Percentiles rank a stretch among this genome's conserved stretches.
These are phyloP conservation scores for Myrica gale DNA, from an alignment of 306 rosid genomes.

Conservation along the genomic window DNA sequence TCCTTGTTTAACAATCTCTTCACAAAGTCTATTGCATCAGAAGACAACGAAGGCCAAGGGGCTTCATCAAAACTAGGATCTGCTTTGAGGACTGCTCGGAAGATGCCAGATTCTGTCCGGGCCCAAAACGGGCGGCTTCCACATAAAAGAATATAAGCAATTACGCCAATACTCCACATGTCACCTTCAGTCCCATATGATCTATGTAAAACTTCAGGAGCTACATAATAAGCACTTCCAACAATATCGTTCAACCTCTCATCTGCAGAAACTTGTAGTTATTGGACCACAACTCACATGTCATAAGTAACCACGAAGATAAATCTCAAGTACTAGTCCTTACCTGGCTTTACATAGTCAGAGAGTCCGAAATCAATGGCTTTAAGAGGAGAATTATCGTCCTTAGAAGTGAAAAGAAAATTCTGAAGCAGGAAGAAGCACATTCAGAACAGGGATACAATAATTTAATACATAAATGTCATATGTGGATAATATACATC, in stretches of 20 bases:
- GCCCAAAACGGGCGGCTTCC: slow-evolving; percentile 95
- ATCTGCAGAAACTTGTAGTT: slow-evolving; percentile 40
- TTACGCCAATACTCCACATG: slow-evolving; percentile 92
- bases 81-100: slow-evolving; percentile 75
- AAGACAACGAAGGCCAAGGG: slow-evolving; percentile 83
- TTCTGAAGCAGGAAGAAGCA: slow-evolving; percentile 50
- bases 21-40: slow-evolving; percentile 76
- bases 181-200: slow-evolving; percentile 81
- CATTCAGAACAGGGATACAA: slow-evolving; percentile 23
- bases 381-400: slow-evolving; percentile 54
- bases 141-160: slow-evolving; percentile 81
- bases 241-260: slow-evolving; percentile 86
- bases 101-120: slow-evolving; percentile 78
- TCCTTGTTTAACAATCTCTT: slow-evolving; percentile 71
- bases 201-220: slow-evolving; percentile 92
- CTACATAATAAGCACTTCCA: slow-evolving; percentile 85
- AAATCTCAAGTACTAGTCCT: slow-evolving; percentile 18
- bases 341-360: slow-evolving; percentile 86
- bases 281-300: slow-evolving; percentile 13
- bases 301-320: slow-evolving; percentile 5
- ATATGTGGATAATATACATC: not conserved
- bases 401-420: slow-evolving; percentile 67
- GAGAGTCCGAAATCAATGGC: slow-evolving; percentile 85
- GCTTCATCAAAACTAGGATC: slow-evolving; percentile 83
- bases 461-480: slow-evolving; percentile 8